A percentile compares a stretch with the other conserved stretches of the same genome.
Conservation (phyloP, 768 basidiomycete species). For the Rhodocollybia butyracea region DNA sequence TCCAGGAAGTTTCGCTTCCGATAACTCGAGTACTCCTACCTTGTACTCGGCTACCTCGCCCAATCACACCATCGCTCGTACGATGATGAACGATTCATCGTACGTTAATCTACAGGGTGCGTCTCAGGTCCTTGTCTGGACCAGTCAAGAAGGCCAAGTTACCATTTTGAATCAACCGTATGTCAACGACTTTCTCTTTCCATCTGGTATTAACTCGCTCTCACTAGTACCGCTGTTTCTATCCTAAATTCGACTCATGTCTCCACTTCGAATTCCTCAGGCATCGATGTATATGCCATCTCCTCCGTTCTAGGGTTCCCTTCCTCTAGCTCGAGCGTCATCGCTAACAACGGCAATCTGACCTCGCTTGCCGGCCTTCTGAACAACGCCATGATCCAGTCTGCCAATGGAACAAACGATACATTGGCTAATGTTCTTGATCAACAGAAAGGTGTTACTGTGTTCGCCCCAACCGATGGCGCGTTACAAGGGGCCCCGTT, state of each 20-base stretch:
- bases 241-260: constrained; percentile 36
- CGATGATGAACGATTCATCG: constrained; percentile 48
- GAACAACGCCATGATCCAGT: constrained; percentile 20
- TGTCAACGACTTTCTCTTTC: constrained; percentile 11
- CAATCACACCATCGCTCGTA: constrained; percentile 60
- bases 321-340: constrained; percentile 37
- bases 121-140: constrained; percentile 54
- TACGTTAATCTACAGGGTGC: constrained; percentile 56
- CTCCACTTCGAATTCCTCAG: constrained; percentile 23
- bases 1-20: constrained; percentile 35
- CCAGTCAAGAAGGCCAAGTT: constrained; percentile 34
- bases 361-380: constrained; percentile 34
- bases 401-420: constrained; percentile 27
- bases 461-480: constrained; percentile 61
- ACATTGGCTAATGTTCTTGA: constrained; percentile 34
- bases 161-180: constrained; percentile 50
- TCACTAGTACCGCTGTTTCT: constrained; percentile 26
- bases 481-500: constrained; percentile 40
- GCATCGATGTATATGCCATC: constrained; percentile 35
- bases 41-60: constrained; percentile 43
- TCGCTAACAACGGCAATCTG: constrained; percentile 39
- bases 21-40: constrained; percentile 13
- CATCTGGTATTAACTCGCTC: constrained; percentile 1
- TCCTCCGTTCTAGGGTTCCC: constrained; percentile 53
- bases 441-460: constrained; percentile 50